phyloP scores from a whole-genome alignment of 2,329 filamentous ascomycete species.

The Diplodia mutila region DNA sequence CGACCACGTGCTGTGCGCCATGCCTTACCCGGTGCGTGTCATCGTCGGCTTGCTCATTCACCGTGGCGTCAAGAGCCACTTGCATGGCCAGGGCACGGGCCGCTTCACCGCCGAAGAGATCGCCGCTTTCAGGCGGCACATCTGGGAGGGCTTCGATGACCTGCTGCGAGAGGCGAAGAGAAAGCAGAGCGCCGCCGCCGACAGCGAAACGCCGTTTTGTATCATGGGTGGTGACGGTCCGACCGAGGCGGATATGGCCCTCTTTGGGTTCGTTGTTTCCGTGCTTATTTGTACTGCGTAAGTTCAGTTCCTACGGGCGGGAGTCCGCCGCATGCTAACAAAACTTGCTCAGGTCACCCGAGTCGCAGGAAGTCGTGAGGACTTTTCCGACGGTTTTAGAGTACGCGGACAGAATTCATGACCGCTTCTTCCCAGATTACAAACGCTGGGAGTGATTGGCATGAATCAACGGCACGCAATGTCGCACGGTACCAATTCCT shows the following conservation, averaged over 20 bases:
- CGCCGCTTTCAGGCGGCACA: slow-evolving; percentile 49
- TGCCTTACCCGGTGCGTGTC: slow-evolving; percentile 58
- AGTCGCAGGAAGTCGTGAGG: slow-evolving; percentile 51
- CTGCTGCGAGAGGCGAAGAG: slow-evolving; percentile 48
- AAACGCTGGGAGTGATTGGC: slow-evolving; percentile 39
- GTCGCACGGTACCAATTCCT: background rate
- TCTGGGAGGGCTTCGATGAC: slow-evolving; percentile 58
- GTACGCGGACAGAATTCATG: slow-evolving; percentile 62
- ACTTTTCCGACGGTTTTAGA: slow-evolving; percentile 56
- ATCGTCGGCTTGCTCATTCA: slow-evolving; percentile 58
- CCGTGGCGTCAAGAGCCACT: slow-evolving; percentile 46
- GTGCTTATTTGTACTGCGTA: slow-evolving; percentile 58
- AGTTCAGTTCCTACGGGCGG: slow-evolving; percentile 36
- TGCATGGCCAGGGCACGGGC: slow-evolving; percentile 62
- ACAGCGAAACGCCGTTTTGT: slow-evolving; percentile 57
- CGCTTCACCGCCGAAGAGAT: slow-evolving; percentile 58
- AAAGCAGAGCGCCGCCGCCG: slow-evolving; percentile 15
- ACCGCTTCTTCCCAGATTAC: slow-evolving; percentile 63
- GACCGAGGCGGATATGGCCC: slow-evolving; percentile 60
- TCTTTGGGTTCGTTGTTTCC: slow-evolving; percentile 64
- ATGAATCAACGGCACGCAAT: background rate
- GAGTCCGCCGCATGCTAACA: background rate
- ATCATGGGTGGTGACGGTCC: slow-evolving; percentile 57
- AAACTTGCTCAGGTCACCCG: slow-evolving; percentile 40
- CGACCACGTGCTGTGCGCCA: slow-evolving; percentile 50